Conservation (phyloP, 495 filamentous ascomycete species). For the Staphylotrichum tortipilum region DNA sequence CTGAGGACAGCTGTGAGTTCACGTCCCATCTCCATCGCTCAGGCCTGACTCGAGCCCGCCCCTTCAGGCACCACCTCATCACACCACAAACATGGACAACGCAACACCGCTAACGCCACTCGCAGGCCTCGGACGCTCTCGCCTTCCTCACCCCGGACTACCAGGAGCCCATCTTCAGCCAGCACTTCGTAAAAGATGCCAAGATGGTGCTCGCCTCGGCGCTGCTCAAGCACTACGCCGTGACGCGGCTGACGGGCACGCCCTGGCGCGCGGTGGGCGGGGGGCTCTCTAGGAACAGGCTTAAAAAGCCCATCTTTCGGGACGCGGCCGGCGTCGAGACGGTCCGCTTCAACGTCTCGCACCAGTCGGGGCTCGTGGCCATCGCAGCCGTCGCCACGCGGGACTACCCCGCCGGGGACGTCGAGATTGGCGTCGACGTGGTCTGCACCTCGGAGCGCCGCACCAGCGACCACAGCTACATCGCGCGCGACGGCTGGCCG, state of each 20-base stretch:
- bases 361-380: slow-evolving; percentile 73
- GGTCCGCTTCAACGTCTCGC: slow-evolving; percentile 80
- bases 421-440: slow-evolving; percentile 59
- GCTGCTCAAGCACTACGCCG: slow-evolving; percentile 69
- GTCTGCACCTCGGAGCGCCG: slow-evolving; percentile 66
- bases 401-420: background rate
- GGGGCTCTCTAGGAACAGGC: slow-evolving; percentile 46
- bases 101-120: background rate
- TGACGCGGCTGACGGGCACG: slow-evolving; percentile 46
- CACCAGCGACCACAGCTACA: slow-evolving; percentile 40
- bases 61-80: too few relatives aligned
- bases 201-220: slow-evolving; percentile 64
- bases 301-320: slow-evolving; percentile 53
- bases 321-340: slow-evolving; percentile 24
- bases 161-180: slow-evolving; percentile 44
- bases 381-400: slow-evolving; percentile 34
- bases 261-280: slow-evolving; percentile 49
- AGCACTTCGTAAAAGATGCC: slow-evolving; percentile 55
- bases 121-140: slow-evolving; percentile 48
- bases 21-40: too few relatives aligned
- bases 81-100: too few relatives aligned
- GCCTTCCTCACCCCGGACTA: slow-evolving; percentile 43
- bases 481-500: slow-evolving; percentile 48
- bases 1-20: too few relatives aligned
- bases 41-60: too few relatives aligned